Conservation (phyloP, 495 filamentous ascomycete species). For the Penicillium parvum region DNA sequence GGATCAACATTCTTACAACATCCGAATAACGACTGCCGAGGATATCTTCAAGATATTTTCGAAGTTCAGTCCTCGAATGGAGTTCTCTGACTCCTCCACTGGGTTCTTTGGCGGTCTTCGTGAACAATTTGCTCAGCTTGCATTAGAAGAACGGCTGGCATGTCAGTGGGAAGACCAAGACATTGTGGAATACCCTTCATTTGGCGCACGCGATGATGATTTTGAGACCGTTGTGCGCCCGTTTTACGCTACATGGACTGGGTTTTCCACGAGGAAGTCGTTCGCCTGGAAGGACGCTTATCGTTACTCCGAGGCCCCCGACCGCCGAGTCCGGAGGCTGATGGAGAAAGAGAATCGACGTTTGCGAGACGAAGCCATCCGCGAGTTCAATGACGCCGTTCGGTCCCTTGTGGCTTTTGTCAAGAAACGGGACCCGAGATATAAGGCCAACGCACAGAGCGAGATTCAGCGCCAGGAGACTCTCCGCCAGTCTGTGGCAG, state of each 20-base stretch:
- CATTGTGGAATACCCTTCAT: slow-evolving; percentile 66
- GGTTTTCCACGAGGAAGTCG: slow-evolving; percentile 77
- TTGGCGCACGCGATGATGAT: slow-evolving; percentile 63
- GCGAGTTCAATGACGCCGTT: slow-evolving; percentile 94
- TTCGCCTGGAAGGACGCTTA: slow-evolving; percentile 89
- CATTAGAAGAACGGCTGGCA: slow-evolving; percentile 72
- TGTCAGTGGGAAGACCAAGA: slow-evolving; percentile 62
- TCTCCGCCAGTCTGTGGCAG: slow-evolving; percentile 71
- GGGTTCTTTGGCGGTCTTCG: slow-evolving; percentile 81
- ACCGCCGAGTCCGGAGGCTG: slow-evolving; percentile 72
- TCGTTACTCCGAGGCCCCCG: slow-evolving; percentile 76
- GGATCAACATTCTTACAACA: slow-evolving; percentile 56
- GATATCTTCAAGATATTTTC: slow-evolving; percentile 71
- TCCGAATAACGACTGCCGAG: slow-evolving; percentile 67
- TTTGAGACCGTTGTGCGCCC: slow-evolving; percentile 67
- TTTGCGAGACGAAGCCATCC: slow-evolving; percentile 72
- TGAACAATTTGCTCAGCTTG: slow-evolving; percentile 72
- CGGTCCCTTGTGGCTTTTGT: slow-evolving; percentile 80
- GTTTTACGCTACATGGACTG: slow-evolving; percentile 80
- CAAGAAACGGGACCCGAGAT: slow-evolving; percentile 89
- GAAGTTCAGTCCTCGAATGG: slow-evolving; percentile 69
- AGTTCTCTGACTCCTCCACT: slow-evolving; percentile 66
- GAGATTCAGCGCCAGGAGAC: slow-evolving; percentile 77
- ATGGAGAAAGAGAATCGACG: slow-evolving; percentile 97
- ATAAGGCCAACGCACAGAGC: slow-evolving; percentile 60